Evolutionary conservation across 345 rosid species (phyloP), one percentile per base, ranked within the genome.

Genomic region (Lumnitzera racemosa): DNA sequence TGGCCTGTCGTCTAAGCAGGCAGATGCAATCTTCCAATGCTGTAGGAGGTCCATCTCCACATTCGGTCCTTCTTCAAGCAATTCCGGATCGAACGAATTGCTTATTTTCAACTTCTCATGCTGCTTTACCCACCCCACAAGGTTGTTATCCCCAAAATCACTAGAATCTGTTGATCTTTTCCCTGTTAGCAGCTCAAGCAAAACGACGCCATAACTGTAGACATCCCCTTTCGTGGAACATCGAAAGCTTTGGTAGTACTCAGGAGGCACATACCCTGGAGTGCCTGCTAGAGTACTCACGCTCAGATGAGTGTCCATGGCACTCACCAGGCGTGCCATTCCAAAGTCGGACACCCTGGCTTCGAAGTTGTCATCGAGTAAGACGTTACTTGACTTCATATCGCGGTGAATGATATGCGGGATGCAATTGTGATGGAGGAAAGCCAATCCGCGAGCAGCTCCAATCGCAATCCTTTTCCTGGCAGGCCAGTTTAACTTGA

Each of bases 231-330:
- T 92, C 4, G 97, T 75, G 1, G 98, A 89, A 81, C 98, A 92
- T 59, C 90, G 75, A 51, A 92, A 92, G 74, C 98, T 91, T 82
- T 91, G 98, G 72, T 89, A 91, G 66, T 91, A 91, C 79, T 91
- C 98, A 0, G 96, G 96, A 1, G 98, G 98, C 23, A 91, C 98
- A 55, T 91, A 91, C n/a, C 98, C 98, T 0, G 98, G 98, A 24
- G 98, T 92, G 56, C 98, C 98, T 3, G 99, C 91, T 50, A 92
- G 94, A 17, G 96, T 92, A 80, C 96, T 92, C 61, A 92, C 99
- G 43, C 96, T 89, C 6, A 92, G 88, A 75, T 92, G 99, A 13
- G 99, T 87, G 58, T 92, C 99, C 3, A 89, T 78, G 29, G 97
- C 97, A 59, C 80, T 92, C 50, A 89, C 96, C 58, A 92, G 76